phyloP scores from a whole-genome alignment of 2,329 filamentous ascomycete species.

The Hansfordia pulvinata region DNA sequence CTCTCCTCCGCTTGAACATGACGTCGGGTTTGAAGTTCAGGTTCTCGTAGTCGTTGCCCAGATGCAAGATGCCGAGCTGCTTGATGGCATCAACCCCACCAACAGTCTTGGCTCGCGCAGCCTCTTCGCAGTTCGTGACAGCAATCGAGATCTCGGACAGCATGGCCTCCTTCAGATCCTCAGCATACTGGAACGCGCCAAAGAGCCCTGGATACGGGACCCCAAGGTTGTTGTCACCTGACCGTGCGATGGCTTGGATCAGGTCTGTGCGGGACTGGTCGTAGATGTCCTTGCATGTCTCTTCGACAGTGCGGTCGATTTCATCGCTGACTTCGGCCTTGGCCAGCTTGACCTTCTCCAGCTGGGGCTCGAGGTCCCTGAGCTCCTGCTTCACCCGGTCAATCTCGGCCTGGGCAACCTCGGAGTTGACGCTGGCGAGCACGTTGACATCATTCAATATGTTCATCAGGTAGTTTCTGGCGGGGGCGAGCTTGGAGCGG shows the following conservation, averaged over 20 bases:
- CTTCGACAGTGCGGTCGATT: constrained; percentile 71
- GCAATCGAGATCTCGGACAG: constrained; percentile 72
- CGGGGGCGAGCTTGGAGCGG: constrained; percentile 86
- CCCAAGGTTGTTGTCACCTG: constrained; percentile 65
- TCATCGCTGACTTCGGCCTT: constrained; percentile 67
- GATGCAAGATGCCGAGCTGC: constrained; percentile 73
- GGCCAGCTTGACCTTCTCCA: constrained; percentile 72
- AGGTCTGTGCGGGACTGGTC: constrained; percentile 67
- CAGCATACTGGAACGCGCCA: constrained; percentile 79
- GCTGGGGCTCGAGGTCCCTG: constrained; percentile 68
- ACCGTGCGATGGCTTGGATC: constrained; percentile 58
- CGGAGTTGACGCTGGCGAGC: constrained; percentile 73
- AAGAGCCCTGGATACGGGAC: constrained; percentile 80
- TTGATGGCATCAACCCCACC: constrained; percentile 78
- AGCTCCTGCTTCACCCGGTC: constrained; percentile 73
- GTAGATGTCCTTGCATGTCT: constrained; percentile 76
- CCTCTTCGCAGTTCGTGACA: constrained; percentile 70
- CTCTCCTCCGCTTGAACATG: constrained; percentile 81
- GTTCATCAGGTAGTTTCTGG: constrained; percentile 89
- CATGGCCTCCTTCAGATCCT: constrained; percentile 87
- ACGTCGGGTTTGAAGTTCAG: constrained; percentile 81
- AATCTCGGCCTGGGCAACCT: constrained; percentile 75
- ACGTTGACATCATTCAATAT: constrained; percentile 77
- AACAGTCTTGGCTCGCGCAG: constrained; percentile 66
- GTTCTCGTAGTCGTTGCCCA: constrained; percentile 76